A percentile compares a stretch with the other conserved stretches of the same genome.
Conservation (phyloP, 352 stramenopile genomes). For the Globisporangium echinulatum region DNA sequence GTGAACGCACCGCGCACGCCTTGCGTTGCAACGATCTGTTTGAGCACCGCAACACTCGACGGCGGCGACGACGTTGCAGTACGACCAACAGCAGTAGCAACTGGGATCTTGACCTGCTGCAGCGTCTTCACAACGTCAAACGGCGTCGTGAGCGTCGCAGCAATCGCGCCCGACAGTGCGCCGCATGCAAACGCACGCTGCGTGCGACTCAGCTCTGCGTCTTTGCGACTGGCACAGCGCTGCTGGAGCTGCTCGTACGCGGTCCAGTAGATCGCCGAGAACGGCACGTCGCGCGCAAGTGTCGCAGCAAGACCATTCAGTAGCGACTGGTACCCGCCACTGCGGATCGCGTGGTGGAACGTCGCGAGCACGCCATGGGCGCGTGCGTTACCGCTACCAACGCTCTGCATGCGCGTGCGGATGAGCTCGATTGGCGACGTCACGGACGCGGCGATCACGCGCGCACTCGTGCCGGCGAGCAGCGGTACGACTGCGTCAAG, state of each 20-base stretch:
- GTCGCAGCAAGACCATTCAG: slow-evolving; percentile 87
- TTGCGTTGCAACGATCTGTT: slow-evolving; percentile 41
- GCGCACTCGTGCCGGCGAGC: slow-evolving; percentile 54
- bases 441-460: slow-evolving; percentile 66
- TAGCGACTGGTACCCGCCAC: slow-evolving; percentile 72
- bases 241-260: slow-evolving; percentile 82
- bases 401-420: slow-evolving; percentile 75
- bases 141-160: slow-evolving; percentile 89
- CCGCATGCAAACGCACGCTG: slow-evolving; percentile 85
- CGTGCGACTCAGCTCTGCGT: slow-evolving; percentile 26
- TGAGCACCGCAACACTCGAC: slow-evolving; percentile 34
- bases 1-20: slow-evolving; percentile 53
- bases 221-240: slow-evolving; percentile 7
- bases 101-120: slow-evolving; percentile 51
- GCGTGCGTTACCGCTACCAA: slow-evolving; percentile 12
- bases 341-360: slow-evolving; percentile 49
- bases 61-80: slow-evolving; percentile 11
- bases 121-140: slow-evolving; percentile 96
- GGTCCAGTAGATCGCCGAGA: slow-evolving; percentile 94
- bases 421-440: slow-evolving; percentile 88
- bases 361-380: slow-evolving; percentile 26
- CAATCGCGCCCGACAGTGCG: slow-evolving; percentile 78
- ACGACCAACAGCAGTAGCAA: slow-evolving; percentile 18
- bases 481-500: slow-evolving; percentile 45
- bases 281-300: slow-evolving; percentile 92